A percentile compares a stretch with the other conserved stretches of the same genome.
These are phyloP conservation scores for Arthonia radiata DNA, from an alignment of 495 filamentous ascomycete genomes.

Conservation along the genomic window DNA sequence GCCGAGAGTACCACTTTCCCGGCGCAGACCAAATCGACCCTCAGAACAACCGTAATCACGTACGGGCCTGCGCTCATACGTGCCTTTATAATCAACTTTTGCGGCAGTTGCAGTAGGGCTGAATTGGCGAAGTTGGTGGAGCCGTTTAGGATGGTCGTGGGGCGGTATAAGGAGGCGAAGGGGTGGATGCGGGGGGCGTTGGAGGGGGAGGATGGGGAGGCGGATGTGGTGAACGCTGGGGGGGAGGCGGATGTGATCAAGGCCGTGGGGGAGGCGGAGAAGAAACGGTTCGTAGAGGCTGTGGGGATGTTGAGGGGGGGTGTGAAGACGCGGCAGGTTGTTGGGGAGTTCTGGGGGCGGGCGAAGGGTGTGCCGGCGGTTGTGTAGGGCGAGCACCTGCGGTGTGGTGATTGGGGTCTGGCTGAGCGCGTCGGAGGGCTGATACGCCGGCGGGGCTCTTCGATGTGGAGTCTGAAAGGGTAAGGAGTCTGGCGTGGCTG, in stretches of 20 bases:
- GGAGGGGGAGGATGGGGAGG: constrained; percentile 16
- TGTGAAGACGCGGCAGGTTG: constrained; percentile 29
- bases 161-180: constrained; percentile 28
- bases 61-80: constrained; percentile 4
- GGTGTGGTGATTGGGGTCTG: too few relatives aligned
- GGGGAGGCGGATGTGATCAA: constrained; percentile 31
- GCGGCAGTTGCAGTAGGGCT: constrained; percentile 6
- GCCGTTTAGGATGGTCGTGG: constrained; percentile 7
- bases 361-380: constrained; percentile 5
- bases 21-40: constrained; percentile 2
- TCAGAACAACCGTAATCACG: constrained; percentile 6
- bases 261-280: constrained; percentile 34
- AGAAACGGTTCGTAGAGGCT: constrained; percentile 32
- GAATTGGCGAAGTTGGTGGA: constrained; percentile 5
- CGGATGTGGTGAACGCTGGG: constrained; percentile 33
- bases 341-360: constrained; percentile 36
- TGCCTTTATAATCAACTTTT: constrained; percentile 7
- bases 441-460: too few relatives aligned
- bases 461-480: too few relatives aligned
- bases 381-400: too few relatives aligned
- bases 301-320: constrained; percentile 35
- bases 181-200: constrained; percentile 36
- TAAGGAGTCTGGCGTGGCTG: too few relatives aligned
- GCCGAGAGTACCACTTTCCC: too few relatives aligned
- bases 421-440: too few relatives aligned